A percentile compares a stretch with the other conserved stretches of the same genome.
Conservation (phyloP, 768 basidiomycete species). For the Gymnopilus dilepis region DNA sequence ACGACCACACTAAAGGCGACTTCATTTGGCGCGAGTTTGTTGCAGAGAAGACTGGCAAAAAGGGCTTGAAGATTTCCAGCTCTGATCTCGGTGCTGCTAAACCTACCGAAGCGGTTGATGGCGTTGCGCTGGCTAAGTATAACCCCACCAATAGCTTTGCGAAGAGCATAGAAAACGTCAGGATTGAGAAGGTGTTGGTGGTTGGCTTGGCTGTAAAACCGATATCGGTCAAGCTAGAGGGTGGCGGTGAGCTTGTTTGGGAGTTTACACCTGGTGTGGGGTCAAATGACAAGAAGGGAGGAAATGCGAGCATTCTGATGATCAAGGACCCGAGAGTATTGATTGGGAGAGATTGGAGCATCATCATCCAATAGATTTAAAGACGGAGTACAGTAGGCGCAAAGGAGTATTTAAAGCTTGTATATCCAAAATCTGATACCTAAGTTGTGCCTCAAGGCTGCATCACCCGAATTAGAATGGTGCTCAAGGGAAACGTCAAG, state of each 20-base stretch:
- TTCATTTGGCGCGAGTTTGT: constrained; percentile 83
- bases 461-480: background rate
- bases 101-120: constrained; percentile 54
- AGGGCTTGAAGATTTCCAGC: constrained; percentile 55
- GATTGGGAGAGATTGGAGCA: constrained; percentile 69
- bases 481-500: too few species aligned
- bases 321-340: constrained; percentile 77
- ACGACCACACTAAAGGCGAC: constrained; percentile 73
- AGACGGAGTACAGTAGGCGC: background rate
- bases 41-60: constrained; percentile 51
- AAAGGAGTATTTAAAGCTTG: constrained; percentile 4
- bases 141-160: constrained; percentile 71
- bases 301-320: constrained; percentile 66
- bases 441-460: background rate
- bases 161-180: constrained; percentile 64
- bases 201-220: constrained; percentile 75
- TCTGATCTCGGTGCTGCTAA: constrained; percentile 55
- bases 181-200: constrained; percentile 83
- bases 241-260: constrained; percentile 64
- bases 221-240: constrained; percentile 56
- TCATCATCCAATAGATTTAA: constrained; percentile 40
- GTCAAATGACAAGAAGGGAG: constrained; percentile 63
- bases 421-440: constrained; percentile 4
- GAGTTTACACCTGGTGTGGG: constrained; percentile 65
- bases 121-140: constrained; percentile 53